These are phyloP conservation scores for Meyerozyma athensensis DNA, from an alignment of 1,139 yeast genomes.

Conservation along the genomic window DNA sequence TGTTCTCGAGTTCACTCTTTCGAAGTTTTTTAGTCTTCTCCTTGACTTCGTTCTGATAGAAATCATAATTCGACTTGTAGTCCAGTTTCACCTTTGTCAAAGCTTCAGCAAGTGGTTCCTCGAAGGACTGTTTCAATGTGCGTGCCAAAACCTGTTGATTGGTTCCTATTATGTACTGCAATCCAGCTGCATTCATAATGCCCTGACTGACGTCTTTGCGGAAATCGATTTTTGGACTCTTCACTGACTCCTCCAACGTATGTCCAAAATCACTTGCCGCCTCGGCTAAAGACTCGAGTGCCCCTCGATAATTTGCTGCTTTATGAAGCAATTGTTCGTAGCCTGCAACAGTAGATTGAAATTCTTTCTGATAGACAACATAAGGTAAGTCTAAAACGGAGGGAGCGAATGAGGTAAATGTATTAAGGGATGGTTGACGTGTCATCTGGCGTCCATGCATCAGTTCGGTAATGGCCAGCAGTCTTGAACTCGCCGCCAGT, in stretches of 20 bases:
- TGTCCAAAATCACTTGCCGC: slow-evolving; percentile 74
- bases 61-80: slow-evolving; percentile 41
- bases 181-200: slow-evolving; percentile 67
- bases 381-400: slow-evolving; percentile 57
- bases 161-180: slow-evolving; percentile 72
- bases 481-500: neutral
- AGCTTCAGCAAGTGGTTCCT: slow-evolving; percentile 47
- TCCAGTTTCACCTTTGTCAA: slow-evolving; percentile 36
- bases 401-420: slow-evolving; percentile 43
- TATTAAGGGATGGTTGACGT: slow-evolving; percentile 28
- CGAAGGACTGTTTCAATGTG: slow-evolving; percentile 49
- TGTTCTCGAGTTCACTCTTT: slow-evolving; percentile 52
- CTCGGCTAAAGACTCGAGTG: slow-evolving; percentile 46
- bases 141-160: slow-evolving; percentile 70
- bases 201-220: slow-evolving; percentile 62
- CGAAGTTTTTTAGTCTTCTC: slow-evolving; percentile 47
- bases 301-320: slow-evolving; percentile 47
- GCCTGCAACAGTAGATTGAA: slow-evolving; percentile 41
- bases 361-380: slow-evolving; percentile 55
- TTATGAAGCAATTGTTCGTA: slow-evolving; percentile 47
- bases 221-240: slow-evolving; percentile 65
- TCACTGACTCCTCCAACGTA: slow-evolving; percentile 54
- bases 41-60: slow-evolving; percentile 51
- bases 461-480: neutral
- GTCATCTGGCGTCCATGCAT: neutral